These are phyloP conservation scores for Phytophthora citricola DNA, from an alignment of 352 stramenopile genomes.

Conservation along the genomic window DNA sequence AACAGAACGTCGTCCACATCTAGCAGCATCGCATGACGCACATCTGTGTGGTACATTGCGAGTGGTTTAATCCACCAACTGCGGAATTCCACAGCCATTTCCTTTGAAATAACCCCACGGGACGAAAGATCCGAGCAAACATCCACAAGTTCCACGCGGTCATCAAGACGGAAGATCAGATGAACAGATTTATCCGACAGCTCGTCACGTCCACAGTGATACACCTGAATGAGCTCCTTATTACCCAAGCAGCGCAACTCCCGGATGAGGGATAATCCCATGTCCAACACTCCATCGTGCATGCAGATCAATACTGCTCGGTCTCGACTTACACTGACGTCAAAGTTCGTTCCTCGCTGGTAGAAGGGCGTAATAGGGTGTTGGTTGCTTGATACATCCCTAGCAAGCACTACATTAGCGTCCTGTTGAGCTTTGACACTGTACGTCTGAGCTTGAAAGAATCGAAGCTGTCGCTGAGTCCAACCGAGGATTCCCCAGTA, in stretches of 20 bases:
- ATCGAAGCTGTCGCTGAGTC: slow-evolving; percentile 35
- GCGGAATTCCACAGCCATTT: slow-evolving; percentile 26
- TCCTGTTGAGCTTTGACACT: slow-evolving; percentile 3
- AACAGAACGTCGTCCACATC: slow-evolving; percentile 64
- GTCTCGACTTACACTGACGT: slow-evolving; percentile 20
- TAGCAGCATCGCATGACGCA: slow-evolving; percentile 45
- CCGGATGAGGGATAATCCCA: slow-evolving; percentile 48
- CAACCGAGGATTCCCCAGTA: slow-evolving; percentile 16
- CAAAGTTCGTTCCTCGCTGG: slow-evolving; percentile 25
- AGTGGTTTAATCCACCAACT: slow-evolving; percentile 60
- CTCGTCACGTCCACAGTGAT: slow-evolving; percentile 45
- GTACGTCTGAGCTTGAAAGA: slow-evolving; percentile 20
- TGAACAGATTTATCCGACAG: slow-evolving; percentile 40
- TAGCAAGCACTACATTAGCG: not conserved
- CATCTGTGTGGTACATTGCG: slow-evolving; percentile 47
- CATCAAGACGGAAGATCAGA: slow-evolving; percentile 30
- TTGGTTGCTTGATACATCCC: too few relatives aligned
- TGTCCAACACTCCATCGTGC: slow-evolving; percentile 42
- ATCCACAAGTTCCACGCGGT: slow-evolving; percentile 41
- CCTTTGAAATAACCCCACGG: slow-evolving; percentile 13
- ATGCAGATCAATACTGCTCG: slow-evolving; percentile 35
- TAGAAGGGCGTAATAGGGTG: slow-evolving; percentile 23
- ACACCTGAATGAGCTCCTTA: slow-evolving; percentile 31
- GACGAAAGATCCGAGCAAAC: slow-evolving; percentile 41
- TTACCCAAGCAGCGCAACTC: slow-evolving; percentile 33